These are phyloP conservation scores for Trichoderma afroharzianum DNA, from an alignment of 2,329 filamentous ascomycete species.

Conservation along the genomic window DNA sequence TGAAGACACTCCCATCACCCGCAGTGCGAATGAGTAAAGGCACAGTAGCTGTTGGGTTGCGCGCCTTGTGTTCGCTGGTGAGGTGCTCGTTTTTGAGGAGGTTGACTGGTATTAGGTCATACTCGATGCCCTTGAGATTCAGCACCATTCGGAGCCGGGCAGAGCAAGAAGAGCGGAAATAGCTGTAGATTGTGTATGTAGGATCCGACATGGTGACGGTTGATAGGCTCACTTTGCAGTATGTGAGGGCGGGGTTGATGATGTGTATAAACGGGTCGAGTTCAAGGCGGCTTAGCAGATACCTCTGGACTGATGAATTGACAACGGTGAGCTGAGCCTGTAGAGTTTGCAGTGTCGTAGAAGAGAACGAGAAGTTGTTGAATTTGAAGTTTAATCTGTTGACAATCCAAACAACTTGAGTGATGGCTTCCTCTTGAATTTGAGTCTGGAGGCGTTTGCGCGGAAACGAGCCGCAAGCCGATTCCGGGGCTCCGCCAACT, in stretches of 20 bases:
- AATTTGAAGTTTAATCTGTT: neutral
- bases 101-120: conserved; percentile 47
- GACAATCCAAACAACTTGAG: neutral
- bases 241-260: neutral
- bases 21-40: conserved; percentile 47
- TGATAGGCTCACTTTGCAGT: neutral
- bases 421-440: neutral
- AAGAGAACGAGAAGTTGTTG: fast-evolving
- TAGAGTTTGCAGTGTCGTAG: neutral
- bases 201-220: conserved; percentile 12
- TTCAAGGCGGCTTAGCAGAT: neutral
- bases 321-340: neutral
- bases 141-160: conserved; percentile 59
- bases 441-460: neutral
- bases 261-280: neutral
- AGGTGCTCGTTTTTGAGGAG: conserved; percentile 53
- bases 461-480: conserved; percentile 1
- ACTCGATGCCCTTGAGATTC: conserved; percentile 50
- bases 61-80: conserved; percentile 39
- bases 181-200: conserved; percentile 50
- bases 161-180: conserved; percentile 61
- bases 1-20: conserved; percentile 30
- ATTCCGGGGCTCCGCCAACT: neutral
- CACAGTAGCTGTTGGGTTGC: conserved; percentile 54
- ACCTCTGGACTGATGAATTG: neutral